Base-by-base conservation (phyloP, 2,329 filamentous ascomycete species). In the Fusarium palustre region DNA sequence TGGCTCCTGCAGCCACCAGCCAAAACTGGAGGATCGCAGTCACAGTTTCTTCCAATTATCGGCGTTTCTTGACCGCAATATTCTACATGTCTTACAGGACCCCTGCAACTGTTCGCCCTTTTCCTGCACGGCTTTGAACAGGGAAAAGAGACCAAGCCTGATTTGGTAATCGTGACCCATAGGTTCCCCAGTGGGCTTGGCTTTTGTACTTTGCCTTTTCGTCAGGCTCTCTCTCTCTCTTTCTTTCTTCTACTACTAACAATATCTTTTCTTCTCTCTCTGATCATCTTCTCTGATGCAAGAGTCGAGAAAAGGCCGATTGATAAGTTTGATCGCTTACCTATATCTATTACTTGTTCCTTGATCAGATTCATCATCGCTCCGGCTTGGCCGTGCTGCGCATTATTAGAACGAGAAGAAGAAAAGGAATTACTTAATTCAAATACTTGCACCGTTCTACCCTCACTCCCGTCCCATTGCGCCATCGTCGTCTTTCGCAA, bases 401-500 rank as follows among this genome's bases (percentile, higher is more conserved):
- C 33, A 28, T 20, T 20, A 13, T 20, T 50, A 50, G 22, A 50
- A 39, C 48, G 13, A 60, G 53, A 56, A 54, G 43, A 56, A 54
- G 46, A 57, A 46, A 55, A 46, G 48, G 20, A 69, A 42, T 50
- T 64, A 42, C 36, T 52, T 41, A 25, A 36, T 43, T 47, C 41
- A 11, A 42, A 58, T 7, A 16, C 47, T 53, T 43, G 36, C 50
- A 57, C 64, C 41, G 39, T 47, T 59, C 24, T 34, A 43, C 31
- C 50, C 36, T n/a, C 15, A 25, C 22, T 55, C 50, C 24, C 25
- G 25, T 10, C 25, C 10, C 52, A 47, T 25, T 55, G 47, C 68
- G 56, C 56, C 46, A 49, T 59, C 58, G 34, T 54, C 58, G 38
- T 54, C 49, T 60, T 59, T 65, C 31, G 48, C 52, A n/a, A 75